phyloP scores from a whole-genome alignment of 2,329 filamentous ascomycete genomes.

The Alternaria consortialis region DNA sequence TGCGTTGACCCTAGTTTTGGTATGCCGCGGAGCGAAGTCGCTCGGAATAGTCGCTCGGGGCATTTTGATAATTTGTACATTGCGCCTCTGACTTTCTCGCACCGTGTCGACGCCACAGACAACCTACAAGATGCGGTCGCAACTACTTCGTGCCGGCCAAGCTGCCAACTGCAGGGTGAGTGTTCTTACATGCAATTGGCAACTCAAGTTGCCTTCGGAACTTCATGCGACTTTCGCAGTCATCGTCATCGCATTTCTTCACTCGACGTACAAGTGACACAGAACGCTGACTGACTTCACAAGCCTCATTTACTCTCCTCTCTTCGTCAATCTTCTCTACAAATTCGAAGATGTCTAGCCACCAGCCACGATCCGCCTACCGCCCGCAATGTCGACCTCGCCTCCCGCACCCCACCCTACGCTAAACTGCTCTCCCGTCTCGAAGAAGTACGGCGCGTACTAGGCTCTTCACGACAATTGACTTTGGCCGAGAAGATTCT shows the following conservation, averaged over 20 bases:
- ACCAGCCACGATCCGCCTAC: slow-evolving; percentile 41
- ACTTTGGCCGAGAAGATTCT: slow-evolving; percentile 98
- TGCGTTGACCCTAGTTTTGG: slow-evolving; percentile 12
- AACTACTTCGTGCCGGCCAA: slow-evolving; percentile 44
- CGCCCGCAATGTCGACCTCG: slow-evolving; percentile 50
- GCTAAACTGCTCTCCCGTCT: slow-evolving; percentile 81
- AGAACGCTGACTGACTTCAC: slow-evolving; percentile 8
- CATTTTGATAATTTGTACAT: slow-evolving; percentile 1
- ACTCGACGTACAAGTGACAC: neutral
- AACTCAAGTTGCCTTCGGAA: neutral
- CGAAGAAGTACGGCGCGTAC: slow-evolving; percentile 75
- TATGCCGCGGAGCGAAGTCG: slow-evolving; percentile 35
- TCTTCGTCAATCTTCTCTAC: slow-evolving; percentile 23
- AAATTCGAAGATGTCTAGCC: slow-evolving; percentile 42
- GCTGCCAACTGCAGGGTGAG: slow-evolving; percentile 46
- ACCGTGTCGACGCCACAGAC: slow-evolving; percentile 29
- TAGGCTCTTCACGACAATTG: slow-evolving; percentile 70
- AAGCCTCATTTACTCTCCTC: slow-evolving; percentile 40
- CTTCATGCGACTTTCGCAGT: neutral
- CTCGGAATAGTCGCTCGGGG: slow-evolving; percentile 19
- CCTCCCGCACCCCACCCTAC: slow-evolving; percentile 77
- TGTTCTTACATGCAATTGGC: slow-evolving; percentile 3
- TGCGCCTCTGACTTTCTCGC: slow-evolving; percentile 24
- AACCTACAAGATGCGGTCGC: slow-evolving; percentile 45
- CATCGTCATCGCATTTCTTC: slow-evolving; percentile 4